Percentiles rank a stretch among this genome's conserved stretches.
phyloP scores from a whole-genome alignment of 2,329 filamentous ascomycete species.

The Aaosphaeria arxii region DNA sequence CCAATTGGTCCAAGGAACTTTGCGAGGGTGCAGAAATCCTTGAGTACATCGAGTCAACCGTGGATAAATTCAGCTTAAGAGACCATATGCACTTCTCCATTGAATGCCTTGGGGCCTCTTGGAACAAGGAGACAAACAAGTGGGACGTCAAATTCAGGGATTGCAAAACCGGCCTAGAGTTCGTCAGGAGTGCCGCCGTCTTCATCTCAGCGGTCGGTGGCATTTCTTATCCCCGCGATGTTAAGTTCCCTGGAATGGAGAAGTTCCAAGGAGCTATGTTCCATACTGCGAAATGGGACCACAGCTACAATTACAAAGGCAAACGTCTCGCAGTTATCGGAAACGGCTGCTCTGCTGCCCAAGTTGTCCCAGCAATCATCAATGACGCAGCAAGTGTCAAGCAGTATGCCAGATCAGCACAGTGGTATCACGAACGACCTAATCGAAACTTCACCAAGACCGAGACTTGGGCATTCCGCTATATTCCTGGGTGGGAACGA shows the following conservation, averaged over 20 bases:
- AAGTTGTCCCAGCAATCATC: conserved; percentile 37
- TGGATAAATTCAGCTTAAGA: conserved; percentile 44
- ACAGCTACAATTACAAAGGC: conserved; percentile 39
- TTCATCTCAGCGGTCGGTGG: conserved; percentile 42
- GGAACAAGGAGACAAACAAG: conserved; percentile 44
- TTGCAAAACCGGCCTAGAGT: conserved; percentile 27
- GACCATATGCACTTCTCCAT: conserved; percentile 51
- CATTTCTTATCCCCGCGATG: conserved; percentile 27
- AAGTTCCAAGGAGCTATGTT: conserved; percentile 40
- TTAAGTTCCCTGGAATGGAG: conserved; percentile 36
- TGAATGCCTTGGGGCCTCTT: conserved; percentile 44
- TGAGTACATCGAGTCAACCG: conserved; percentile 48
- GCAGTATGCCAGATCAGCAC: conserved; percentile 25
- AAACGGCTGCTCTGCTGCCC: conserved; percentile 40
- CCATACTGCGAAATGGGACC: conserved; percentile 45
- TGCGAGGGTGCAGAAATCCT: conserved; percentile 43
- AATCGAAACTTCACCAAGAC: conserved; percentile 24
- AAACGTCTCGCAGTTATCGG: conserved; percentile 41
- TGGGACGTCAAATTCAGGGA: conserved; percentile 48
- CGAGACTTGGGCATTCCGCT: conserved; percentile 26
- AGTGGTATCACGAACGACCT: conserved; percentile 36
- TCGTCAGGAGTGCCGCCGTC: conserved; percentile 38
- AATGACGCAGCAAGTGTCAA: conserved; percentile 36
- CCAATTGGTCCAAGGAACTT: conserved; percentile 45
- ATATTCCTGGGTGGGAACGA: conserved; percentile 32